phyloP scores from a whole-genome alignment of 129 eudicot genomes.

The Flaveria trinervia region DNA sequence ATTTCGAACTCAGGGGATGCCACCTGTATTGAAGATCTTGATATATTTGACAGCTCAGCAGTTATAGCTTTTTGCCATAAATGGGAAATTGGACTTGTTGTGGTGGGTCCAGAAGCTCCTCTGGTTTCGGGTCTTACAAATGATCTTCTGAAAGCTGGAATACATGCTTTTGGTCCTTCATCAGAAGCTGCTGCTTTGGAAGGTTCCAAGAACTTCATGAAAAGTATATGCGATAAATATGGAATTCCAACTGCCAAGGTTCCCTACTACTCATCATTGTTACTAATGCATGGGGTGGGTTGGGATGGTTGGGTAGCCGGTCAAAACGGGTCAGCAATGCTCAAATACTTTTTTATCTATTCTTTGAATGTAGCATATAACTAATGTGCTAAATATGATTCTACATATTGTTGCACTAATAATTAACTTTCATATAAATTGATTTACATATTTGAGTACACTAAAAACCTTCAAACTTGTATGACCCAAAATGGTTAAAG shows the following conservation, averaged over 20 bases:
- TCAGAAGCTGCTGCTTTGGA: slow-evolving; percentile 94
- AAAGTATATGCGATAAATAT: slow-evolving; percentile 78
- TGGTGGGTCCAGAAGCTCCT: slow-evolving; percentile 95
- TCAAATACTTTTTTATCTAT: background rate
- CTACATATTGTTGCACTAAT: background rate
- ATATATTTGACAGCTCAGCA: slow-evolving; percentile 63
- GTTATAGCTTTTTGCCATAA: slow-evolving; percentile 73
- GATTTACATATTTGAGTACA: background rate
- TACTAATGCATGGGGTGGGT: background rate
- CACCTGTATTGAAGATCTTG: slow-evolving; percentile 74
- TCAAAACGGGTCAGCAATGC: background rate
- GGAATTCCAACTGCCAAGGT: slow-evolving; percentile 95
- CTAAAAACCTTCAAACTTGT: background rate
- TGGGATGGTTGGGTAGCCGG: background rate
- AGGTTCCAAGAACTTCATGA: slow-evolving; percentile 94
- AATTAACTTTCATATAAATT: too few species aligned
- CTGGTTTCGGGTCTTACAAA: slow-evolving; percentile 90
- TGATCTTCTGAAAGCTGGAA: slow-evolving; percentile 79
- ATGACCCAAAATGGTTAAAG: too few species aligned
- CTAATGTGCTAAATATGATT: background rate
- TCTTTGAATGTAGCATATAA: too few species aligned
- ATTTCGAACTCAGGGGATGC: slow-evolving; percentile 90
- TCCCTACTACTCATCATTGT: background rate
- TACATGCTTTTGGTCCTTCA: slow-evolving; percentile 90
- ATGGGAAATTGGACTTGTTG: slow-evolving; percentile 83